Evolutionary conservation across 2,329 filamentous ascomycete species (phyloP).

Genomic region (Graphilbum fragrans): DNA sequence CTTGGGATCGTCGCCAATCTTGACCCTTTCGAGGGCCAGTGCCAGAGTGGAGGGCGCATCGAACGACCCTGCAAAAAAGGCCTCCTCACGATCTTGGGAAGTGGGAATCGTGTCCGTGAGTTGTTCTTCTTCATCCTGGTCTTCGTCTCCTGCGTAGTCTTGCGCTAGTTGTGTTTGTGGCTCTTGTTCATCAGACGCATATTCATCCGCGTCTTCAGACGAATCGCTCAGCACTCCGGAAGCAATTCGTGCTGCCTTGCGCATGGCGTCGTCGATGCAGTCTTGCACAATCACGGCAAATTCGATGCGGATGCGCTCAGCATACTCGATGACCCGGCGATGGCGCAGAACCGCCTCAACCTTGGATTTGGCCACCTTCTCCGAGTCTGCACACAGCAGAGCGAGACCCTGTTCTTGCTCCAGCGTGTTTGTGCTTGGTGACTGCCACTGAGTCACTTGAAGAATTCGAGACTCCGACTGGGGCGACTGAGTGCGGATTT

Average conservation of each 20-base stretch:
- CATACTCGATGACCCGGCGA: conserved; percentile 86
- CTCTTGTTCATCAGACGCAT: conserved; percentile 23
- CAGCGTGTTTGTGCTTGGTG: conserved; percentile 77
- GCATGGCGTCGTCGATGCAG: conserved; percentile 84
- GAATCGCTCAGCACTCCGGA: conserved; percentile 77
- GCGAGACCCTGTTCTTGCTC: conserved; percentile 90
- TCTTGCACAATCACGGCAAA: conserved; percentile 89
- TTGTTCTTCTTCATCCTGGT: not conserved
- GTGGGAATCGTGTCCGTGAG: too few relatives aligned
- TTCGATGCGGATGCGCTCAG: conserved; percentile 88
- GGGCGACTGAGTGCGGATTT: conserved; percentile 86
- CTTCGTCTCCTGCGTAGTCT: conserved; percentile 33
- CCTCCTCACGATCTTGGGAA: too few relatives aligned
- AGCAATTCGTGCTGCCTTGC: conserved; percentile 79
- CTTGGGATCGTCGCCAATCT: conserved; percentile 26
- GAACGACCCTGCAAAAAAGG: conserved; percentile 44
- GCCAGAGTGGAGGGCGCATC: conserved; percentile 44
- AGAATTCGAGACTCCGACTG: conserved; percentile 91
- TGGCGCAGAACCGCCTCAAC: conserved; percentile 89
- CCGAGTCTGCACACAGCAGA: conserved; percentile 80
- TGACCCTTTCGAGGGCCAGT: conserved; percentile 36
- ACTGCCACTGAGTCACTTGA: conserved; percentile 94
- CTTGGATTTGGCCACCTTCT: conserved; percentile 72
- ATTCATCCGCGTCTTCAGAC: conserved; percentile 44
- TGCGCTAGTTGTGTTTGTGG: too few relatives aligned